These are phyloP conservation scores for Fusarium hainanense DNA, from an alignment of 2,329 filamentous ascomycete genomes.

Conservation along the genomic window DNA sequence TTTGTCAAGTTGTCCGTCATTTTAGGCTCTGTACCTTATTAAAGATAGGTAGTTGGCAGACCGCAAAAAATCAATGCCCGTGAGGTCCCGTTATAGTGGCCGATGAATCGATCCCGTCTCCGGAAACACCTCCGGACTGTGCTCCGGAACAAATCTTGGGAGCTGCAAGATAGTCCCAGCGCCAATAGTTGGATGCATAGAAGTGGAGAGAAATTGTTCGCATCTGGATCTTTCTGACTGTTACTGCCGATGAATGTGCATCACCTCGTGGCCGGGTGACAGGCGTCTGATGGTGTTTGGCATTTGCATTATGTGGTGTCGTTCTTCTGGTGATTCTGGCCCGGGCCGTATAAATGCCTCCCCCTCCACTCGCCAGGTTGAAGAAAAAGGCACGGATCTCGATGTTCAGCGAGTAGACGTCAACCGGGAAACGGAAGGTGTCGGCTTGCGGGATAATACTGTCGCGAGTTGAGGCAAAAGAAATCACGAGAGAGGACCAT, in stretches of 20 bases:
- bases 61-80: not conserved
- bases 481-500: constrained; percentile 4
- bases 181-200: constrained; percentile 17
- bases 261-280: constrained; percentile 25
- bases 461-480: constrained; percentile 5
- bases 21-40: not conserved
- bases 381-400: constrained; percentile 37
- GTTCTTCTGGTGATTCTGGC: constrained; percentile 4
- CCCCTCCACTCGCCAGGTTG: constrained; percentile 23
- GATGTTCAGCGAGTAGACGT: constrained; percentile 18
- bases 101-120: constrained; percentile 31
- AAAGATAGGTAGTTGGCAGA: not conserved
- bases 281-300: constrained; percentile 32
- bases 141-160: constrained; percentile 29
- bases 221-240: constrained; percentile 16
- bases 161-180: constrained; percentile 8
- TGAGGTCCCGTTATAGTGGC: constrained; percentile 14
- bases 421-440: constrained; percentile 25
- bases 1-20: not conserved
- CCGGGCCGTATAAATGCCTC: constrained; percentile 15
- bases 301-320: constrained; percentile 15
- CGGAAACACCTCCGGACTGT: constrained; percentile 38
- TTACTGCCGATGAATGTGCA: constrained; percentile 18
- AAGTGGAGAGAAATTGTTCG: constrained; percentile 29
- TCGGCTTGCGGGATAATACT: constrained; percentile 36